These are phyloP conservation scores for Cladosporium sphaerospermum DNA, from an alignment of 2,329 filamentous ascomycete species.

Conservation along the genomic window DNA sequence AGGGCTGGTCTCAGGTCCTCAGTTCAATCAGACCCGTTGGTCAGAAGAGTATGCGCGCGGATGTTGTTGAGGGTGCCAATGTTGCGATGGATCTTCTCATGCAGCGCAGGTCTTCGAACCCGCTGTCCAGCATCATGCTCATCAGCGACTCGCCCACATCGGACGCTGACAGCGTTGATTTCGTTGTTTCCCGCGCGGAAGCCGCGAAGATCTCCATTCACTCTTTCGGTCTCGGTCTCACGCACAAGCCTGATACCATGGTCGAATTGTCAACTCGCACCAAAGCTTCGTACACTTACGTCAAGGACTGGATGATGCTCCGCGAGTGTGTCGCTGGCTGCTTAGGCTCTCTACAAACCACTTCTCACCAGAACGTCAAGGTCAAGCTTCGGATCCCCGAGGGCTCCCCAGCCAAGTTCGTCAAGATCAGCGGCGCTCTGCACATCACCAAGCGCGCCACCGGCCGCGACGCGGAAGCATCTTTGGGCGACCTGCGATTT, in stretches of 20 bases:
- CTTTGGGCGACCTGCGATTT: slow-evolving; percentile 84
- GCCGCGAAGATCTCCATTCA: slow-evolving; percentile 97
- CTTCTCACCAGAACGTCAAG: slow-evolving; percentile 98
- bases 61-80: slow-evolving; percentile 95
- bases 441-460: slow-evolving; percentile 96
- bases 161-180: slow-evolving; percentile 91
- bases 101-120: slow-evolving; percentile 94
- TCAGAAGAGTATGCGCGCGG: slow-evolving; percentile 91
- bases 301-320: slow-evolving; percentile 99
- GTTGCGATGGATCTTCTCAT: slow-evolving; percentile 98
- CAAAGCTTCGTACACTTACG: slow-evolving; percentile 95
- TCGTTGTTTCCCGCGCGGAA: slow-evolving; percentile 92
- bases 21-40: slow-evolving; percentile 86
- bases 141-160: slow-evolving; percentile 97
- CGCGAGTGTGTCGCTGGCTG: slow-evolving; percentile 93
- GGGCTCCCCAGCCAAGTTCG: slow-evolving; percentile 94
- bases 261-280: slow-evolving; percentile 92
- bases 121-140: slow-evolving; percentile 87
- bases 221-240: slow-evolving; percentile 92
- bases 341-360: slow-evolving; percentile 81
- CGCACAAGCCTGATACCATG: slow-evolving; percentile 98
- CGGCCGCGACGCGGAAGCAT: slow-evolving; percentile 87
- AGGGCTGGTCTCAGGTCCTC: slow-evolving; percentile 80
- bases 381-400: slow-evolving; percentile 89
- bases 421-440: slow-evolving; percentile 94